Percentiles rank a stretch among this genome's conserved stretches.
Evolutionary conservation across 768 basidiomycete species (phyloP).

Genomic region (Naganishia friedmannii): DNA sequence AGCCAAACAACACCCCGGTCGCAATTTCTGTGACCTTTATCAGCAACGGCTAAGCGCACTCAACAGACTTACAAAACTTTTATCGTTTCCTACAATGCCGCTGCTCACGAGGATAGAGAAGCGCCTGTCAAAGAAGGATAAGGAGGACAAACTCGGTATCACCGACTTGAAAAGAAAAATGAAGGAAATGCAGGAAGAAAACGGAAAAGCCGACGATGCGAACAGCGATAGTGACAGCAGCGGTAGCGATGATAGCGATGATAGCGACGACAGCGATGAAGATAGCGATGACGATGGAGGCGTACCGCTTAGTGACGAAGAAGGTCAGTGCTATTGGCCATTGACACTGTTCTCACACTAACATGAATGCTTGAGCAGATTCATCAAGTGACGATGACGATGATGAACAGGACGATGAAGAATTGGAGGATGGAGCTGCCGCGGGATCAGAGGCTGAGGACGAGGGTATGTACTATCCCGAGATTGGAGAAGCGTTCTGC

Average conservation of each 20-base stretch:
- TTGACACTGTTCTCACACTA: background rate
- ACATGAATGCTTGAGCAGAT: background rate
- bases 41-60: background rate
- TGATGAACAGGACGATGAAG: background rate
- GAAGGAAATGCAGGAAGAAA: slow-evolving; percentile 19
- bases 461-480: background rate
- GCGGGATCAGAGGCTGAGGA: background rate
- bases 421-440: background rate
- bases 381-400: slow-evolving; percentile 18
- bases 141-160: slow-evolving; percentile 15
- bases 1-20: no score
- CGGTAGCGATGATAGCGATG: background rate
- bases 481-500: background rate
- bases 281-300: slow-evolving; percentile 13
- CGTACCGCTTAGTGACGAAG: slow-evolving; percentile 14
- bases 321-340: background rate
- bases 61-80: background rate
- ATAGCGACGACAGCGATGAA: slow-evolving; percentile 14
- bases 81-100: background rate
- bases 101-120: slow-evolving; percentile 23
- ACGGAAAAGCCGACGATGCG: background rate
- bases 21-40: no score
- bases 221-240: slow-evolving; percentile 12
- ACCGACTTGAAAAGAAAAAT: slow-evolving; percentile 18
- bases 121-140: slow-evolving; percentile 14